Conservation (phyloP, 352 stramenopile species). For the Phytopythium chamaehyphon region DNA sequence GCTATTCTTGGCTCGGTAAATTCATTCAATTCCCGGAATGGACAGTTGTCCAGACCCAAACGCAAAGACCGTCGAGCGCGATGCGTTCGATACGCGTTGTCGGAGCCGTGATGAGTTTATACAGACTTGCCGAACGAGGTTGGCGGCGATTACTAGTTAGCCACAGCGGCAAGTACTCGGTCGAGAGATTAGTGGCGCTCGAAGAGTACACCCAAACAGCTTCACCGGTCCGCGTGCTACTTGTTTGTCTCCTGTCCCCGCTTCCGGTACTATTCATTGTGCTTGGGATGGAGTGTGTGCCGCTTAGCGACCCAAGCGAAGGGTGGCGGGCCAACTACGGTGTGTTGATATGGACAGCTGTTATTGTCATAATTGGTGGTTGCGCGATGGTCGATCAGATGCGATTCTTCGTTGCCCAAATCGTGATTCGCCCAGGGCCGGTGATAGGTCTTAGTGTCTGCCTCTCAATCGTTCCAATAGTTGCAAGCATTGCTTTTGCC, state of each 20-base stretch:
- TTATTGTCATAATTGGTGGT: constrained; percentile 3
- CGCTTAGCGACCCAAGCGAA: constrained; percentile 13
- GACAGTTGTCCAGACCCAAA: no score
- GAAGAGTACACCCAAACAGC: constrained; percentile 14
- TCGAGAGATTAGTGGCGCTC: constrained; percentile 15
- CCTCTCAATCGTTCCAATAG: constrained; percentile 6
- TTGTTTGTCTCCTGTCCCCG: constrained; percentile 10
- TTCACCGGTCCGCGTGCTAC: constrained; percentile 1
- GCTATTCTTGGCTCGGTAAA: no score
- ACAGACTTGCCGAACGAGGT: not conserved
- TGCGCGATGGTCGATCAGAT: constrained; percentile 11
- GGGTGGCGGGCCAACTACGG: constrained; percentile 23
- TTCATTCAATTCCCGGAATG: no score
- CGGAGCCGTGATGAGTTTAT: no score
- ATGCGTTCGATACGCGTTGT: no score
- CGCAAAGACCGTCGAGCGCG: no score
- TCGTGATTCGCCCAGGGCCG: not conserved
- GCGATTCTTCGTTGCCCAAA: constrained; percentile 8
- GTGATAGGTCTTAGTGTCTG: constrained; percentile 7
- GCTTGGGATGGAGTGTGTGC: constrained; percentile 12
- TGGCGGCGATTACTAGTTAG: constrained; percentile 17
- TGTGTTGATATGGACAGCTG: constrained; percentile 17
- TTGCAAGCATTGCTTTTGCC: not conserved
- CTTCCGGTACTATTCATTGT: constrained; percentile 11
- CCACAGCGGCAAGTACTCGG: constrained; percentile 18